Base-by-base conservation (phyloP, 495 filamentous ascomycete genomes). In the Hypoxylon fuscum region DNA sequence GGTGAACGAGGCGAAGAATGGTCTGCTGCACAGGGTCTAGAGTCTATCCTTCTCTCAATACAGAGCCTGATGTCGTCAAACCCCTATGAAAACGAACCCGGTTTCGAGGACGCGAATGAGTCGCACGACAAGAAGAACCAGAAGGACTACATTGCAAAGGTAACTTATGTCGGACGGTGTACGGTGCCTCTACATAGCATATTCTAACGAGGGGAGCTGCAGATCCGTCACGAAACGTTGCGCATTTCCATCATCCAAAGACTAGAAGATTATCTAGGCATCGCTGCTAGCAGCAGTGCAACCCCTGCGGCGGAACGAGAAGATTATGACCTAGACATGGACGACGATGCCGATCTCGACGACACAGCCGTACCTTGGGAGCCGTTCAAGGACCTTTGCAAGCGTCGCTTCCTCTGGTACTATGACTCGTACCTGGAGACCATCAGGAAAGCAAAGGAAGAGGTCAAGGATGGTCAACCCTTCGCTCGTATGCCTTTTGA, bases 41-140 rank as follows among this genome's bases (percentile, higher is more conserved):
- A 98, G 72, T 97, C 95, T 0, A 90, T 97, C 45, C 73, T 98
- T 25, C 85, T 98, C 25, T 98, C 95, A 4, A 97, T 98, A 49
- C 95, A 98, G 73, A 97, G 92, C 68, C 79, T 98, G 22, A 93
- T 98, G 88, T 96, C 92, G 1, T 76, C 85, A 18, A 96, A 97
- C 71, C 95, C 95, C 0, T 98, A 96, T 73, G 91, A 95, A 73
- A 96, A 97, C 64, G 95, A 98, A 69, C 95, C 95, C 14, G 95
- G 95, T 7, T 97, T 90, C 64, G 95, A 97, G 65, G 83, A 89
- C 47, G 84, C 87, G 15, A 87, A 86, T 27, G 82, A 84, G 17
- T 74, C 79, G 2, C 74, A 81, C 9, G 90, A 96, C 68, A 87
- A 90, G 76, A 85, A 88, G 70, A 83, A 87, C 43, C 91, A 91